These are phyloP conservation scores for Fusarium paranaense DNA, from an alignment of 2,329 filamentous ascomycete genomes.

Conservation along the genomic window DNA sequence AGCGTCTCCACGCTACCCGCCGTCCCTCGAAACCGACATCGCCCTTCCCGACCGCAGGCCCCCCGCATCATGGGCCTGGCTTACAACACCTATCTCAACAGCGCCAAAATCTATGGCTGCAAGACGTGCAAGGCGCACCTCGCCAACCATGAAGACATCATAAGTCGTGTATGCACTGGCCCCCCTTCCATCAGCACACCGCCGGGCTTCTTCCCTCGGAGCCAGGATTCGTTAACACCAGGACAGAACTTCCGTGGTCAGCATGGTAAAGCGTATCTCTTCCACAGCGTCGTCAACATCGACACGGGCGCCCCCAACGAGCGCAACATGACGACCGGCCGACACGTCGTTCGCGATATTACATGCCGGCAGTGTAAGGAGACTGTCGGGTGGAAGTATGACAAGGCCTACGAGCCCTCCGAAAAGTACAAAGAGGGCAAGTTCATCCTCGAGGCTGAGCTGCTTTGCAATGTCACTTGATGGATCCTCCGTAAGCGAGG, in stretches of 20 bases:
- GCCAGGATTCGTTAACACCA: slow-evolving; percentile 12
- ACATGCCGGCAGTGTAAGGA: slow-evolving; percentile 90
- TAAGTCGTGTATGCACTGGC: slow-evolving; percentile 78
- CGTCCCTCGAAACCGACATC: neutral
- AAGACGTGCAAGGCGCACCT: slow-evolving; percentile 96
- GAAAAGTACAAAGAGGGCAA: slow-evolving; percentile 99
- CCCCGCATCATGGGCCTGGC: slow-evolving; percentile 78
- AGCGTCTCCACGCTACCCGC: neutral
- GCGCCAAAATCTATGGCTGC: slow-evolving; percentile 90
- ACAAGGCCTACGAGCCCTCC: slow-evolving; percentile 90
- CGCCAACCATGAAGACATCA: slow-evolving; percentile 94
- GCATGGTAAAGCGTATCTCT: slow-evolving; percentile 97
- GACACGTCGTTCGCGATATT: slow-evolving; percentile 95
- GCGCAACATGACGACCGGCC: slow-evolving; percentile 97
- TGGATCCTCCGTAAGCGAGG: neutral
- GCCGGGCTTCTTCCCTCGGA: neutral
- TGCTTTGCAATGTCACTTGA: slow-evolving; percentile 82
- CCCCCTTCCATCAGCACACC: neutral
- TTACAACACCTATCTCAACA: slow-evolving; percentile 92
- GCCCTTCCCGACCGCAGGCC: slow-evolving; percentile 6
- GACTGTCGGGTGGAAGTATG: slow-evolving; percentile 98
- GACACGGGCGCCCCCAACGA: slow-evolving; percentile 86
- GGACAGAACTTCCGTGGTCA: slow-evolving; percentile 95
- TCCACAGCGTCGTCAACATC: slow-evolving; percentile 94
- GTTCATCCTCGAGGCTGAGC: slow-evolving; percentile 93